Base-by-base conservation (phyloP, 768 basidiomycete species). In the Suillus alpinus region DNA sequence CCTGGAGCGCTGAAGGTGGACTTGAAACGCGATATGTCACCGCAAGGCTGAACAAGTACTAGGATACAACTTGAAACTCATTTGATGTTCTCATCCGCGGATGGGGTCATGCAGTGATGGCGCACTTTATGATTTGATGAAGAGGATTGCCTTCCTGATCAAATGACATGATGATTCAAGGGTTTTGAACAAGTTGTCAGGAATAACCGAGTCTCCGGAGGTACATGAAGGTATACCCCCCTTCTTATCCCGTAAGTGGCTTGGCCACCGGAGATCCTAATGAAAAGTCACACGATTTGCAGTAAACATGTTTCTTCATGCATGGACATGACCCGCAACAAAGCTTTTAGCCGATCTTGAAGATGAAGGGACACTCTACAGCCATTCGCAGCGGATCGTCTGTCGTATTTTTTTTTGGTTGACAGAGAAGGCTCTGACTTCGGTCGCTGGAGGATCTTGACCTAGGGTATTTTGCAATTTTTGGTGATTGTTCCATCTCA, bases 371-470 rank as follows among this genome's bases (percentile, higher is more conserved):
- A 26, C 26, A 26, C 2, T 3, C 26, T 2, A 26, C 26, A 26
- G 26, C 26, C 26, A 1, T 26, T 26, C 26, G 13, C 60, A 61
- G 55, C 57, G 52, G 61, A 51, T 66, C 46, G 44, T 65, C 61
- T 64, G 69, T 67, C 69, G 52, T 26, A 60, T 37, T 4, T 57
- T 16, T 23, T 53, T 20, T 53, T 26, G 29, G 12, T n/a, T 55
- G 52, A 39, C 53, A 53, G 52, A 36, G n/a, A 51, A 55, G n/a
- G 26, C 26, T 26, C 26, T n/a, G 20, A 34, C 18, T 46, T 55
- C 44, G 43, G 29, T 40, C 26, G 66, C 60, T 55, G 63, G 67
- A 64, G 58, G 64, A 57, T 50, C 49, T 61, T 57, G 39, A 43
- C n/a, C n/a, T n/a, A n/a, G n/a, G n/a, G n/a, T 34, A 20, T 36